phyloP scores from a whole-genome alignment of 140 eudicot species.

The Bidens hawaiensis region DNA sequence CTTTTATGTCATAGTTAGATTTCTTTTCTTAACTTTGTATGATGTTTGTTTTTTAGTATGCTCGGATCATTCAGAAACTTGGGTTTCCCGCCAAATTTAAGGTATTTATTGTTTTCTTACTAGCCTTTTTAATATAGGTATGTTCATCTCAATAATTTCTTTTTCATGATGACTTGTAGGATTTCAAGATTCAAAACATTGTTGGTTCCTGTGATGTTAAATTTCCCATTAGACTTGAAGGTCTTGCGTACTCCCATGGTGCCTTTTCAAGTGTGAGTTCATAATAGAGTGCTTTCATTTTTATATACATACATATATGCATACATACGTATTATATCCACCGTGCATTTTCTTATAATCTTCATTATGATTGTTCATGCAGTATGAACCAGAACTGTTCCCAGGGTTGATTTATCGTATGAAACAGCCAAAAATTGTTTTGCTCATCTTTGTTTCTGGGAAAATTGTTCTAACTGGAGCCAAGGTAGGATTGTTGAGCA shows the following conservation, averaged over 20 bases:
- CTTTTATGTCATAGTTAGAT: background rate
- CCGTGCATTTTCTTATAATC: background rate
- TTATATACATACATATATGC: background rate
- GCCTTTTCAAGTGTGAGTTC: constrained; percentile 71
- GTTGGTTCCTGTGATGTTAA: constrained; percentile 84
- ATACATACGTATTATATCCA: background rate
- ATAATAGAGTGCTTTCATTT: background rate
- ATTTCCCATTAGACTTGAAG: constrained; percentile 86
- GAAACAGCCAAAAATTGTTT: too few relatives aligned
- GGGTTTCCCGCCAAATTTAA: constrained; percentile 77
- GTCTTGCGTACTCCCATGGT: constrained; percentile 65
- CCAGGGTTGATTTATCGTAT: too few relatives aligned
- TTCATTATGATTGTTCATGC: background rate
- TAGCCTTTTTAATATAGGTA: background rate
- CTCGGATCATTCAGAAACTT: constrained; percentile 78
- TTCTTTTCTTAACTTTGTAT: background rate
- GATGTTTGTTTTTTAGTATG: constrained; percentile 49
- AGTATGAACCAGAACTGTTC: too few relatives aligned
- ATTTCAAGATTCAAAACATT: constrained; percentile 81
- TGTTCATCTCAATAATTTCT: background rate
- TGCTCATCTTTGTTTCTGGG: too few relatives aligned
- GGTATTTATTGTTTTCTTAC: constrained; percentile 29
- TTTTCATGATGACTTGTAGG: constrained; percentile 32
- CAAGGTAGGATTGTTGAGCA: too few relatives aligned
- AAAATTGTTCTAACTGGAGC: too few relatives aligned